Base-by-base conservation (phyloP, 768 basidiomycete genomes). In the Paxillus rubicundulus region DNA sequence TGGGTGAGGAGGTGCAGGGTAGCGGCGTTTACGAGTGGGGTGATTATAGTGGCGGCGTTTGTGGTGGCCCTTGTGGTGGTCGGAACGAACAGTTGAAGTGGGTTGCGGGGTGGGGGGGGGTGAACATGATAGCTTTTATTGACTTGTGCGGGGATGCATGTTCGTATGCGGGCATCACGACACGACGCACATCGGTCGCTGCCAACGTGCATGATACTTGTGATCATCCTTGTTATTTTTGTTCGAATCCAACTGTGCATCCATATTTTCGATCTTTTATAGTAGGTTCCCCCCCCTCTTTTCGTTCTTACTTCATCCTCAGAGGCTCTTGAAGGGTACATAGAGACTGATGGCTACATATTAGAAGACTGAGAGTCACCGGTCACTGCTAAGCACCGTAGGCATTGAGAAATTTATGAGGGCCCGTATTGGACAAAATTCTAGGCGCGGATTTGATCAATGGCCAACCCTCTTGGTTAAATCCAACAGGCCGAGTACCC, bases 11-110 rank as follows among this genome's bases (percentile, higher is more conserved):
- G 71, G 62, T 85, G 63, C 75, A 81, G 79, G 70, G 78, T 72
- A 70, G 88, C 76, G 63, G 86, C 63, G 71, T 81, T 83, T 70
- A 76, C 65, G 72, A 86, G 76, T 64, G 86, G 71, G 70, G 72
- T 72, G 58, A 70, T 75, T 73, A 77, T 79, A 3, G 24, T 65
- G 17, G 52, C 64, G 2, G 84, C 78, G 4, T 76, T 84, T 56
- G 74, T 86, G 38, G 80, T 72, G 34, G 72, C 77, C 18, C 58
- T 86, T 53, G 56, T 82, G 47, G 62, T 81, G n/a, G 61, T 57
- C 30, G 59, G 49, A n/a, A 17, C 41, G 18, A 28, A 46, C 0
- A 20, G 34, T 36, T 45, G 6, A 33, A 41, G 39, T 10, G 43
- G 49, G 50, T 46, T 39, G 9, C 9, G 32, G n/a, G 5, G 45